phyloP scores from a whole-genome alignment of 495 filamentous ascomycete genomes.

The Neurospora sp. region DNA sequence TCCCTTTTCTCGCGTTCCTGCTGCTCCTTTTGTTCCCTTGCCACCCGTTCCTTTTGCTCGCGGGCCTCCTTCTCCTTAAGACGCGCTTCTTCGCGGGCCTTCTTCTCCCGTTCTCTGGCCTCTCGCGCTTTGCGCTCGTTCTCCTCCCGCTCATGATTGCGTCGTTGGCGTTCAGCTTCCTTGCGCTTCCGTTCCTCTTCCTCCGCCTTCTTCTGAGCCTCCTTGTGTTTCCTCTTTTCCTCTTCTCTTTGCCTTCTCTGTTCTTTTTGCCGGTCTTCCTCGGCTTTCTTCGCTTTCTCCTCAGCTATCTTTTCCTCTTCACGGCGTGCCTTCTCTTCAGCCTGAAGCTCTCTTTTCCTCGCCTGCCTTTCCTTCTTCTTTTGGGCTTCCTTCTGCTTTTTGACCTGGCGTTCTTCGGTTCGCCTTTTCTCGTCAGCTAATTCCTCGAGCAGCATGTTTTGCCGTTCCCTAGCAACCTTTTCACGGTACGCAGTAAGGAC shows the following conservation, averaged over 20 bases:
- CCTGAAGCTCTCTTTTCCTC: conserved; percentile 72
- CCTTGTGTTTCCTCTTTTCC: conserved; percentile 83
- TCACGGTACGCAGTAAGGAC: conserved; percentile 96
- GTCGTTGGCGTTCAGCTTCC: conserved; percentile 52
- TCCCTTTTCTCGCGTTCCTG: conserved; percentile 49
- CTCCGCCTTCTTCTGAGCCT: conserved; percentile 82
- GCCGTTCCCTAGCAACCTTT: conserved; percentile 86
- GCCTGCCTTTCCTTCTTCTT: conserved; percentile 87
- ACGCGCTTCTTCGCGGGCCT: conserved; percentile 56
- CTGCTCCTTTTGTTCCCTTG: conserved; percentile 57
- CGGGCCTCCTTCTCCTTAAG: conserved; percentile 60
- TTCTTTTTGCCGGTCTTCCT: conserved; percentile 70
- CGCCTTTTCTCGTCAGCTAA: conserved; percentile 71
- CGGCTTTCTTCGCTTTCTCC: conserved; percentile 64
- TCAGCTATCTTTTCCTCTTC: conserved; percentile 90
- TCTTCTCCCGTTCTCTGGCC: conserved; percentile 77
- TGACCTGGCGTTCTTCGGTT: conserved; percentile 70
- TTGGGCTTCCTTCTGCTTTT: conserved; percentile 86
- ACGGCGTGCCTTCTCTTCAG: conserved; percentile 76
- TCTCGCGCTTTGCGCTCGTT: conserved; percentile 72
- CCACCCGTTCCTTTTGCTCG: conserved; percentile 53
- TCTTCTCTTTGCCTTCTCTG: conserved; percentile 72
- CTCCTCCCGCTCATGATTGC: conserved; percentile 73
- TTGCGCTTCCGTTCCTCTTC: conserved; percentile 71
- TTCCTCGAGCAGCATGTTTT: conserved; percentile 85